Evolutionary conservation across 2,329 filamentous ascomycete genomes (phyloP).

Genomic region (Curvularia verruculosa): DNA sequence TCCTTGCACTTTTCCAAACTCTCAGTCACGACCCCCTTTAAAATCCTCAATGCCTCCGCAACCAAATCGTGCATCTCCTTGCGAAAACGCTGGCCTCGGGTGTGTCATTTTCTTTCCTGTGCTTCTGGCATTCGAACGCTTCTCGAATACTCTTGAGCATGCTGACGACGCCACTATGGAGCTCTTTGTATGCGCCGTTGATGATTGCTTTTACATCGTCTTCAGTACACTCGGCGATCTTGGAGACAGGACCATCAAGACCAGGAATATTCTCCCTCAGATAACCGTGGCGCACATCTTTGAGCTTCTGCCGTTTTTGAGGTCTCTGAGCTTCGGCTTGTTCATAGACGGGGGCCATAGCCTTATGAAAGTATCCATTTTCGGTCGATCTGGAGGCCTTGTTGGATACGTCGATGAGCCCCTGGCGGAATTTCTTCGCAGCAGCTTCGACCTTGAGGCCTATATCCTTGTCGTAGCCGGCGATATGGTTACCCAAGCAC

Average conservation of each 20-base stretch:
- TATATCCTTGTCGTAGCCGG: not conserved
- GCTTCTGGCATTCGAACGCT: slow-evolving; percentile 14
- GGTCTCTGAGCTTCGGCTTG: slow-evolving; percentile 2
- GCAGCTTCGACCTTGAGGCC: slow-evolving; percentile 7
- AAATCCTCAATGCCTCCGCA: slow-evolving; percentile 7
- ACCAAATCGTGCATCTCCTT: slow-evolving; percentile 12
- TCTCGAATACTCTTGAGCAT: slow-evolving; percentile 8
- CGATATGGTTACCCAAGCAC: slow-evolving; percentile 14
- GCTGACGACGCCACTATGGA: not conserved
- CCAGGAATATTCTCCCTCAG: slow-evolving; percentile 4
- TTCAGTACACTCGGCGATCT: not conserved
- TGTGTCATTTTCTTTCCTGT: slow-evolving; percentile 15
- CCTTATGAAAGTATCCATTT: slow-evolving; percentile 18
- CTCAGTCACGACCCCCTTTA: slow-evolving; percentile 10
- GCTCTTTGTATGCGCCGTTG: not conserved
- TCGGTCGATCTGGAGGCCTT: not conserved
- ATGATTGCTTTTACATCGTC: not conserved
- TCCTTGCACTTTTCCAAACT: slow-evolving; percentile 16
- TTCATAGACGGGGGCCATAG: slow-evolving; percentile 21
- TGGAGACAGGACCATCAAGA: slow-evolving; percentile 2
- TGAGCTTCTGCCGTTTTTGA: slow-evolving; percentile 5
- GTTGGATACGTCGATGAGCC: not conserved
- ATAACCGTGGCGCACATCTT: slow-evolving; percentile 7
- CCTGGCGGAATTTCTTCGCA: slow-evolving; percentile 1
- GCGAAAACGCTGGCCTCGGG: slow-evolving; percentile 14